A percentile compares a stretch with the other conserved stretches of the same genome.
Conservation (phyloP, 1,139 yeast genomes). For the Scheffersomyces titani region DNA sequence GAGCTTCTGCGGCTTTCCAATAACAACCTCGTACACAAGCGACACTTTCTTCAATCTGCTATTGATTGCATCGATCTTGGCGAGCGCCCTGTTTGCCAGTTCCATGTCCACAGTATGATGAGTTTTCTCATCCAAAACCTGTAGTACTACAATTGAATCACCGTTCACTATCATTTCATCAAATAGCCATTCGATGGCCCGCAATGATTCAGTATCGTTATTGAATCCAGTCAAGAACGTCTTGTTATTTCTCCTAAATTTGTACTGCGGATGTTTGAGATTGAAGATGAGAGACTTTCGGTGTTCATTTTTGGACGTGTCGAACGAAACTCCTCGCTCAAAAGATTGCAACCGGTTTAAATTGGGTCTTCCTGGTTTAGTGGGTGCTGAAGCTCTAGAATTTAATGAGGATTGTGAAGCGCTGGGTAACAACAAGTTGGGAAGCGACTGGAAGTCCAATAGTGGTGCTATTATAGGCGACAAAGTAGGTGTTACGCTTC, state of each 20-base stretch:
- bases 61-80: conserved; percentile 49
- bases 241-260: conserved; percentile 56
- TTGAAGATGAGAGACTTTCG: conserved; percentile 53
- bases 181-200: conserved; percentile 66
- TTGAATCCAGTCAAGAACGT: conserved; percentile 66
- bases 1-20: conserved; percentile 61
- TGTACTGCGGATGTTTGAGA: conserved; percentile 57
- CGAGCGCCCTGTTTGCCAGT: conserved; percentile 34
- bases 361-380: background rate
- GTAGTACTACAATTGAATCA: conserved; percentile 62
- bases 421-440: background rate
- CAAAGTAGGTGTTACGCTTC: conserved; percentile 13
- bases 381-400: background rate
- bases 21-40: conserved; percentile 58
- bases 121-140: conserved; percentile 54
- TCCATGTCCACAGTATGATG: conserved; percentile 28
- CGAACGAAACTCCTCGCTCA: conserved; percentile 52
- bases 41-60: conserved; percentile 49
- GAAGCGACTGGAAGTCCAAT: background rate
- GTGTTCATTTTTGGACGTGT: conserved; percentile 42
- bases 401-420: background rate
- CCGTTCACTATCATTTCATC: conserved; percentile 65
- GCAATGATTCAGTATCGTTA: conserved; percentile 55
- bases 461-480: conserved; percentile 13
- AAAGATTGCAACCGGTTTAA: conserved; percentile 9